Evolutionary conservation across 1,284 basidiomycete genomes (phyloP), one percentile per base, ranked within the genome.

Genomic region (Leccinum huronense): DNA sequence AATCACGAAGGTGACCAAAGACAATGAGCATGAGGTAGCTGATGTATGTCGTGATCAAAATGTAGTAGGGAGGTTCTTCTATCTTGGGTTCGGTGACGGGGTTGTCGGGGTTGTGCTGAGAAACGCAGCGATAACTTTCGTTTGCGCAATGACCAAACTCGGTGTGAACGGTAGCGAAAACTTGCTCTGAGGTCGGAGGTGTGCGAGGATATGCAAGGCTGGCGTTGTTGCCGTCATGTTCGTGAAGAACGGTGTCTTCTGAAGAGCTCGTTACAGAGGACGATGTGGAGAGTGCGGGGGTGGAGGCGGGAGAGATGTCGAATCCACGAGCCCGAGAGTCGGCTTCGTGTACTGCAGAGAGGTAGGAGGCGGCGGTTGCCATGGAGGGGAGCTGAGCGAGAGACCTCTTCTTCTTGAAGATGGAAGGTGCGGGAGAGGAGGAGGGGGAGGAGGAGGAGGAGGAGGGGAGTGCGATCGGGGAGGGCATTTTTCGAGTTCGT

Each of bases 1-100:
- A 99, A 79, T 99, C 97, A 62, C 96, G 88, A 62, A 98, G 79
- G 76, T 98, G 97, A 4, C 97, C 97, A 59, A 98, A 80, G 67
- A 88, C 82, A 71, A 98, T 97, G 65, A 97, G 85, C 66, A 96
- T 81, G 70, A 97, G 82, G 78, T 95, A 96, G 78, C 89, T 91
- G 75, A 96, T 83, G 77, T 97, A 98, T 5, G 95, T 97, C n/a
- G 91, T 89, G 65, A 98, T 80, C 31, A 97, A 83, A 69, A 97
- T 89, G 75, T 93, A 93, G 77, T 96, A 96, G 2, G 94, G 93
- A 4, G 95, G 95, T 71, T 93, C 91, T 69, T 88, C 84, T 65
- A 90, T 87, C 36, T 83, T 80, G 65, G 86, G 83, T 36, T 79
- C 77, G 57, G 83, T 76, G 62, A 88, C 74, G 8, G 81, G 78